These are phyloP conservation scores for Kalmanozyma brasiliensis DNA, from an alignment of 1,284 basidiomycete genomes.

Conservation along the genomic window DNA sequence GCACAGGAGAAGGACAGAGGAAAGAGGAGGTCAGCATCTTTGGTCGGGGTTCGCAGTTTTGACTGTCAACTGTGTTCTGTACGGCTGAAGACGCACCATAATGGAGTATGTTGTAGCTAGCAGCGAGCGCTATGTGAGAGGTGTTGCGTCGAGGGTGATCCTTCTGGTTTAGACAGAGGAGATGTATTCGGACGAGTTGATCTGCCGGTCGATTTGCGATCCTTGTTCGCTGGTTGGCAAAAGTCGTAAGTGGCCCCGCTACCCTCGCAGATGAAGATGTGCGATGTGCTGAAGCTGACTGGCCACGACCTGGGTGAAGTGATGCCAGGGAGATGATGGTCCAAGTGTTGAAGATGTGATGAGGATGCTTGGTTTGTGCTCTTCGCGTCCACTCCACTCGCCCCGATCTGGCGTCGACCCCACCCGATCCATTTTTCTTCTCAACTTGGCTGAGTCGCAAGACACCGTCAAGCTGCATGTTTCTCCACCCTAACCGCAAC, in stretches of 20 bases:
- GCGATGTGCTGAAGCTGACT: no score
- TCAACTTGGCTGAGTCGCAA: slow-evolving; percentile 19
- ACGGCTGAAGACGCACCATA: no score
- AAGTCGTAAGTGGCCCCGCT: not conserved
- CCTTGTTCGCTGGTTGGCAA: no score
- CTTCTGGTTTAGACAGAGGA: no score
- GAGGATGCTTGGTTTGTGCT: slow-evolving; percentile 25
- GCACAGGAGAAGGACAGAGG: not conserved
- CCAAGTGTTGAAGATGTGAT: not conserved
- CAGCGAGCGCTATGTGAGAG: no score
- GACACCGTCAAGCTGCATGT: slow-evolving; percentile 17
- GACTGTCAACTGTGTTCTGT: no score
- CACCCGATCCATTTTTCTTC: not conserved
- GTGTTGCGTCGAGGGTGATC: no score
- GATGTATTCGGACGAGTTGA: no score
- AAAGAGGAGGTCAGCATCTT: slow-evolving; percentile 1
- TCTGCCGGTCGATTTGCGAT: no score
- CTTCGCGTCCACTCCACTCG: slow-evolving; percentile 28
- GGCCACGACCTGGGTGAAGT: no score
- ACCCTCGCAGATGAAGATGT: not conserved
- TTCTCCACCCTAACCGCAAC: not conserved
- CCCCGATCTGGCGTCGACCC: slow-evolving; percentile 1
- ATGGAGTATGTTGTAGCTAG: no score
- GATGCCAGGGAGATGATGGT: not conserved
- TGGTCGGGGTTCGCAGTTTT: no score